A percentile compares a stretch with the other conserved stretches of the same genome.
These are phyloP conservation scores for Nakazawaea wyomingensis DNA, from an alignment of 805 yeast species.

Conservation along the genomic window DNA sequence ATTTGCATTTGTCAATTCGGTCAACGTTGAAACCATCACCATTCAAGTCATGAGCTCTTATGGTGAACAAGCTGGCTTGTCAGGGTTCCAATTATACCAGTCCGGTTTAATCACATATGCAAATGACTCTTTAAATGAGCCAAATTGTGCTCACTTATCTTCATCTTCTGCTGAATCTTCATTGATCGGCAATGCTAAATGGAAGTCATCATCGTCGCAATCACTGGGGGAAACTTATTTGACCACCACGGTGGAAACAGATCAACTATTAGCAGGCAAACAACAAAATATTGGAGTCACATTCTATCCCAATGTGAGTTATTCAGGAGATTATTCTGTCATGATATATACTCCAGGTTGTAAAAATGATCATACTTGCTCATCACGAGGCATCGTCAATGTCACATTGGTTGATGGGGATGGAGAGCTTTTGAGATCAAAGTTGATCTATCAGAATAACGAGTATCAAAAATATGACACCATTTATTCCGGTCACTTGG, in stretches of 20 bases:
- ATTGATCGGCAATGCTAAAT: slow-evolving; percentile 16
- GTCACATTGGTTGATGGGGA: slow-evolving; percentile 57
- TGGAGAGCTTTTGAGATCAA: slow-evolving; percentile 35
- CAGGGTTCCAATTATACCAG: slow-evolving; percentile 71
- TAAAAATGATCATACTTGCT: slow-evolving; percentile 58
- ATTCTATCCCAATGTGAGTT: slow-evolving; percentile 63
- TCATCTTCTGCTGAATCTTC: slow-evolving; percentile 12
- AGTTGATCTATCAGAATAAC: slow-evolving; percentile 73
- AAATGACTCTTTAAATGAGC: slow-evolving; percentile 64
- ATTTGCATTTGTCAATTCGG: slow-evolving; percentile 68
- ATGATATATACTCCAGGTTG: slow-evolving; percentile 88
- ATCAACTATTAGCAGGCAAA: slow-evolving; percentile 18
- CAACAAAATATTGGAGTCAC: slow-evolving; percentile 35
- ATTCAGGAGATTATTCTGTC: slow-evolving; percentile 71
- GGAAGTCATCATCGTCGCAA: slow-evolving; percentile 23
- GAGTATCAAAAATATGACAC: slow-evolving; percentile 74
- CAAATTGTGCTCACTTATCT: slow-evolving; percentile 42
- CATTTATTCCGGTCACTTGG: slow-evolving; percentile 64
- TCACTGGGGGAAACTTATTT: no score
- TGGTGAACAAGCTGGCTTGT: slow-evolving; percentile 63
- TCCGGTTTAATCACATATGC: slow-evolving; percentile 62
- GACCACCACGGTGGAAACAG: slow-evolving; percentile 20
- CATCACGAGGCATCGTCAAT: slow-evolving; percentile 67
- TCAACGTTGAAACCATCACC: slow-evolving; percentile 57
- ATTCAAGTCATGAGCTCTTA: slow-evolving; percentile 62